Conservation (phyloP, 208 protist genomes). For the Acanthamoeba triangularis region DNA sequence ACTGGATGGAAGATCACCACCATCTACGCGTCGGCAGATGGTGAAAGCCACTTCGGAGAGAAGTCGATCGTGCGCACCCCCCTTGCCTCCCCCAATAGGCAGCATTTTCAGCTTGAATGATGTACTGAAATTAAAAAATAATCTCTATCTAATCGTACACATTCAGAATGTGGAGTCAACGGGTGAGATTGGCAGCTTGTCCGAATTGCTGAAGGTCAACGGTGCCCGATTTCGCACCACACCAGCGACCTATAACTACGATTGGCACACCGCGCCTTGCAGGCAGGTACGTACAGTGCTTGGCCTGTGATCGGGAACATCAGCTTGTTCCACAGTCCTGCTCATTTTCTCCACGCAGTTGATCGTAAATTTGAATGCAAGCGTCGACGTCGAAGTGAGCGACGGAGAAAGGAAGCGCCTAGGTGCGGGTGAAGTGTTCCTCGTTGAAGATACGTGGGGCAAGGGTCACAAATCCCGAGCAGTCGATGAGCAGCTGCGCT, state of each 20-base stretch:
- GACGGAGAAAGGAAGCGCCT: not conserved
- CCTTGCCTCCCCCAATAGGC: not conserved
- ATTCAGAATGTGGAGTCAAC: not conserved
- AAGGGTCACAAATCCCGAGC: conserved; percentile 42
- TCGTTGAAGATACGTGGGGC: conserved; percentile 40
- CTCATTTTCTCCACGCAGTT: not conserved
- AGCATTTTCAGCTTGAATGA: not conserved
- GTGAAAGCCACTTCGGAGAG: conserved; percentile 29
- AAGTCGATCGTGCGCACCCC: not conserved
- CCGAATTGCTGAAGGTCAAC: not conserved
- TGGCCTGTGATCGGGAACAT: not conserved
- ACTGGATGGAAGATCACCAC: conserved; percentile 31
- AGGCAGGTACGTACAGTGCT: not conserved
- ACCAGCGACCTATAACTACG: conserved; percentile 30
- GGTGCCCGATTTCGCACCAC: conserved; percentile 27
- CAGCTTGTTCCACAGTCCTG: not conserved
- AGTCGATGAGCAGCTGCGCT: not conserved
- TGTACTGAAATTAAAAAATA: not conserved
- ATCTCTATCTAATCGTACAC: not conserved
- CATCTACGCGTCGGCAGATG: conserved; percentile 20
- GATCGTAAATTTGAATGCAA: conserved; percentile 27
- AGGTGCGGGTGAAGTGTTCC: not conserved
- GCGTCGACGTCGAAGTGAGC: conserved; percentile 14
- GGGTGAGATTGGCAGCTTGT: conserved; percentile 17
- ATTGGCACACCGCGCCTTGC: conserved; percentile 11